Evolutionary conservation across 176 grass and related monocot genomes (phyloP).

Genomic region (Carex cristatella): DNA sequence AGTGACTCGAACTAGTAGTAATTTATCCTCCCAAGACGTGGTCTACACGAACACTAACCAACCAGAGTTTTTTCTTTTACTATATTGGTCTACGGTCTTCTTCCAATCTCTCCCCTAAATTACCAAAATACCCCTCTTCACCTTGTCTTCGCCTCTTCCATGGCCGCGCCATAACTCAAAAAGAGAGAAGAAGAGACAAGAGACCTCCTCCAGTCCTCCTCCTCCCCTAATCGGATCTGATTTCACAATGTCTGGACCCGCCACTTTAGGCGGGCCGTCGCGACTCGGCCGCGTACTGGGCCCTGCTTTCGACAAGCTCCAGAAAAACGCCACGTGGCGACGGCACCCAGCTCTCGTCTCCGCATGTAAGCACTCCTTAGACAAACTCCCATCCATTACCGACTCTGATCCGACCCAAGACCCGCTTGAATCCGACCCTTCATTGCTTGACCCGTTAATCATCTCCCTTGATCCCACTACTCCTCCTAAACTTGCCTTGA

Average conservation of each 20-base stretch:
- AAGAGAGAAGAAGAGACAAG: slow-evolving; percentile 4
- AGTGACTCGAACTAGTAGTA: too few relatives aligned
- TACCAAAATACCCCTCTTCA: slow-evolving; percentile 25
- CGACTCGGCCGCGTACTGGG: slow-evolving; percentile 51
- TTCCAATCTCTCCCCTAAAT: background rate
- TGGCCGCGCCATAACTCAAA: slow-evolving; percentile 25
- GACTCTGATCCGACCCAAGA: slow-evolving; percentile 17
- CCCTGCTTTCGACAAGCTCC: slow-evolving; percentile 90
- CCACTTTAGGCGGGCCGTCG: slow-evolving; percentile 38
- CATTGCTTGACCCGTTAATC: slow-evolving; percentile 46
- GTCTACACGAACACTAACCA: background rate
- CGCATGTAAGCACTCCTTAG: slow-evolving; percentile 70
- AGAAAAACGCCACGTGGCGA: slow-evolving; percentile 91
- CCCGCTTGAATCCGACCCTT: slow-evolving; percentile 34
- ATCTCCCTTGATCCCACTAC: slow-evolving; percentile 63
- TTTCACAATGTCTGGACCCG: slow-evolving; percentile 34
- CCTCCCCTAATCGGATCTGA: slow-evolving; percentile 21
- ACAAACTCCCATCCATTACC: slow-evolving; percentile 51
- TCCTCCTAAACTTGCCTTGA: slow-evolving; percentile 69
- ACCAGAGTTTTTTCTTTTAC: background rate
- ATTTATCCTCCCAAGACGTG: slow-evolving; percentile 14
- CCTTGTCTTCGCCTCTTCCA: slow-evolving; percentile 22
- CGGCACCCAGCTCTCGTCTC: slow-evolving; percentile 77
- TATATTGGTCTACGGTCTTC: background rate
- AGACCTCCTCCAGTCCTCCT: slow-evolving; percentile 20